Conservation (phyloP, 2,329 filamentous ascomycete genomes). For the Monilinia fructigena region DNA sequence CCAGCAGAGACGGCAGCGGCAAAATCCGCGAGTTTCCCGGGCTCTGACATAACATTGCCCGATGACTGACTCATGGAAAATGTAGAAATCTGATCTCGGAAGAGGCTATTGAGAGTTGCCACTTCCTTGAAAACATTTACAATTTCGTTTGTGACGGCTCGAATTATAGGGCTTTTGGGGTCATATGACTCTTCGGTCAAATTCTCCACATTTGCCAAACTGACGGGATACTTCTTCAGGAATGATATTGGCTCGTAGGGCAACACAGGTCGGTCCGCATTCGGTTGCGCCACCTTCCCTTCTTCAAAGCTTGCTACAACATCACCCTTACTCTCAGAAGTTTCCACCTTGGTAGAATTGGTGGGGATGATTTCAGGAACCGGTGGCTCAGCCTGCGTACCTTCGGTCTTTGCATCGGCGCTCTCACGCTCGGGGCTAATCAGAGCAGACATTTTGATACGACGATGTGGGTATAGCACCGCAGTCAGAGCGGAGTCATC, state of each 20-base stretch:
- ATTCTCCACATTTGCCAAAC: slow-evolving; percentile 93
- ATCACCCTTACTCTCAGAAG: slow-evolving; percentile 77
- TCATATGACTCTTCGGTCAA: slow-evolving; percentile 85
- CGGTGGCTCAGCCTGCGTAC: slow-evolving; percentile 45
- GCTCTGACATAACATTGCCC: slow-evolving; percentile 92
- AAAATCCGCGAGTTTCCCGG: slow-evolving; percentile 93
- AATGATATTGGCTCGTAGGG: slow-evolving; percentile 88
- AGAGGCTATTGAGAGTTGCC: slow-evolving; percentile 87
- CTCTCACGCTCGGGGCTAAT: slow-evolving; percentile 58
- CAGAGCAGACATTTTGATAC: slow-evolving; percentile 85
- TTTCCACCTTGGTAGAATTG: slow-evolving; percentile 54
- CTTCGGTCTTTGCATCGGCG: slow-evolving; percentile 50
- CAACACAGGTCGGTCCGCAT: slow-evolving; percentile 46
- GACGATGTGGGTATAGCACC: slow-evolving; percentile 91
- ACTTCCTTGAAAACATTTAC: slow-evolving; percentile 99
- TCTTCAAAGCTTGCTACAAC: slow-evolving; percentile 98
- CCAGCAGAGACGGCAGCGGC: slow-evolving; percentile 95
- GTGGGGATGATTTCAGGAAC: slow-evolving; percentile 59
- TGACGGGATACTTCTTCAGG: slow-evolving; percentile 86
- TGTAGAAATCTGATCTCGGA: slow-evolving; percentile 94
- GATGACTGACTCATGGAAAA: slow-evolving; percentile 95
- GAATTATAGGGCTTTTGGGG: slow-evolving; percentile 82
- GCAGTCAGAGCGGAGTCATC: slow-evolving; percentile 85
- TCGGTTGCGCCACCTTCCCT: slow-evolving; percentile 59
- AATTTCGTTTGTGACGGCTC: slow-evolving; percentile 93